Base-by-base conservation (phyloP, 148 eudicot genomes). In the Amaranthus hypochondriacus region DNA sequence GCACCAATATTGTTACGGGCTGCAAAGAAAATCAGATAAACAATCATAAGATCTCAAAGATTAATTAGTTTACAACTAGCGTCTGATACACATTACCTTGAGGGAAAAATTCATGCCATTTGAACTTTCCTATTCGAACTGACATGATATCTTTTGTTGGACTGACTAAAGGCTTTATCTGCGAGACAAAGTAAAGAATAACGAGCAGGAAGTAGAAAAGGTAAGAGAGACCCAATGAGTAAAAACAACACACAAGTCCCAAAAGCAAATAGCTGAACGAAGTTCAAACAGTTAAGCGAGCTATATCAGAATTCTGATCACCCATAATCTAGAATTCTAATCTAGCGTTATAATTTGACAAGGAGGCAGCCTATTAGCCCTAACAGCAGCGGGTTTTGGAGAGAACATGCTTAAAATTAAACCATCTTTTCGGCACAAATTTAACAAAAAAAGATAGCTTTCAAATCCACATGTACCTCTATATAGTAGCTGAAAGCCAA, bases 81-180 rank as follows among this genome's bases (percentile, higher is more conserved):
- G 69, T 48, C 43, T 60, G 52, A 72, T 56, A 78, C 63, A 61
- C n/a, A 39, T 76, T 88, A 92, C 99, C 99, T 51, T 71, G 92
- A 68, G 99, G 99, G 75, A 96, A 96, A 86, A 96, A 96, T 71
- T 96, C 99, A 78, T 96, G 99, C 99, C 99, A 96, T 73, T 88
- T 81, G 71, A 87, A 96, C 53, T 71, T 66, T 56, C 61, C 62
- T 65, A 96, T 76, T 54, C 77, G 96, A 62, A 89, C 82, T 1
- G 76, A 70, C 99, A 96, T 96, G 77, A 92, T 84, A 58, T 80
- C 86, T 77, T 85, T 85, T 67, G 99, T 96, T 67, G 99, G 97
- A 65, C 59, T 79, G 63, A 96, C 96, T n/a, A 96, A 83, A 77
- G 99, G 99, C 85, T 82, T 92, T 81, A 96, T 92, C 99, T 96